A percentile compares a stretch with the other conserved stretches of the same genome.
phyloP scores from a whole-genome alignment of 306 rosid species.

The Benincasa hispida region DNA sequence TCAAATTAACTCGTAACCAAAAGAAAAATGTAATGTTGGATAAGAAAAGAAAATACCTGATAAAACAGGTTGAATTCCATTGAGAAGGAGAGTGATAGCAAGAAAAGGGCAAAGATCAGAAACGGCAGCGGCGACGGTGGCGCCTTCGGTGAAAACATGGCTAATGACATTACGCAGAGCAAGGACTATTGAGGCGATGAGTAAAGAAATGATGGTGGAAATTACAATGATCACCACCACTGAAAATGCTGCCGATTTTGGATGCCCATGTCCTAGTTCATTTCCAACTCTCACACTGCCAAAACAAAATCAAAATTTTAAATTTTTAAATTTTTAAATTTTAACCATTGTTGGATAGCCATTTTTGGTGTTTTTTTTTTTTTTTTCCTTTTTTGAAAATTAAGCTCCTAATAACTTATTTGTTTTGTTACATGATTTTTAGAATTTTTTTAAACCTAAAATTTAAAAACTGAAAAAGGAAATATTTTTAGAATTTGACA shows the following conservation, averaged over 20 bases:
- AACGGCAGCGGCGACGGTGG: slow-evolving; percentile 65
- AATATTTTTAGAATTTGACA: no score
- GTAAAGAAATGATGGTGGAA: slow-evolving; percentile 41
- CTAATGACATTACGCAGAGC: slow-evolving; percentile 39
- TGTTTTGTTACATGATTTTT: no score
- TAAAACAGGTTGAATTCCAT: slow-evolving; percentile 74
- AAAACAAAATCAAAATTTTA: neutral
- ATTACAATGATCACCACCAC: slow-evolving; percentile 39
- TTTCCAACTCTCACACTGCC: slow-evolving; percentile 80
- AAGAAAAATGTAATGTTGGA: no score
- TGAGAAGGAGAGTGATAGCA: slow-evolving; percentile 48
- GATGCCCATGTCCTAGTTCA: slow-evolving; percentile 64
- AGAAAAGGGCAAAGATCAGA: slow-evolving; percentile 72
- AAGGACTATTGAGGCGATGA: slow-evolving; percentile 30
- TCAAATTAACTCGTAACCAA: no score
- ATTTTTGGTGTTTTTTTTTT: no score
- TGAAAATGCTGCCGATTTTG: slow-evolving; percentile 61
- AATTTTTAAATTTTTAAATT: no score
- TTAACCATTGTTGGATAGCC: no score
- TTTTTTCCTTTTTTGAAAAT: no score
- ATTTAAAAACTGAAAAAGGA: no score
- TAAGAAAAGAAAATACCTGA: slow-evolving; percentile 30
- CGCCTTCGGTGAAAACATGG: slow-evolving; percentile 63
- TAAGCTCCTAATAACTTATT: no score
- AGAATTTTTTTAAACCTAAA: no score